Base-by-base conservation (phyloP, 768 basidiomycete species). In the Vararia minispora region DNA sequence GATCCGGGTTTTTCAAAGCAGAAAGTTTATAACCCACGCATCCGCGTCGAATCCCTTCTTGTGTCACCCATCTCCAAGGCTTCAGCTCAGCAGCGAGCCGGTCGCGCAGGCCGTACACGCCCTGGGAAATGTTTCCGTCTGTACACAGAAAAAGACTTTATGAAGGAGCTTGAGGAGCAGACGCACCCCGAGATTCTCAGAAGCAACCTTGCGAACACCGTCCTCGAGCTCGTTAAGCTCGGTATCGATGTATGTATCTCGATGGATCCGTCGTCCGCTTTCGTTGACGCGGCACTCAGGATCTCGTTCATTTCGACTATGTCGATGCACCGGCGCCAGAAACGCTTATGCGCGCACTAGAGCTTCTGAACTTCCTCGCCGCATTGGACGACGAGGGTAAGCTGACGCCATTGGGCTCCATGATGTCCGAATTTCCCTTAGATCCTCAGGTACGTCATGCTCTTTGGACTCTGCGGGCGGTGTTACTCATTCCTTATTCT, bases 351-450 rank as follows among this genome's bases (percentile, higher is more conserved):
- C 79, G 92, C 40, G 94, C 94, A 8, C 63, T 99, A 37, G 95
- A 98, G 57, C 61, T 97, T 25, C 69, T 99, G 33, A 94, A 98
- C 54, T 94, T 79, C 58, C 70, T 98, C 30, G 76, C 82, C 5
- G 94, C 92, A 1, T 65, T 99, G 43, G 90, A 98, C 52, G 91
- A 97, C 49, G 90, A 95, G 3, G 92, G 95, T 9, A 77, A 88
- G 36, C 58, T 99, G 41, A 98, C 95, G 1, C 60, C 77, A 0
- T 63, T 98, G 6, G 95, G 95, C 4, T 66, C 62, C 26, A 81
- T 89, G 43, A 97, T 98, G 94, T 94, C 95, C 0, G 90, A 97
- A 50, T 98, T 98, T 67, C 95, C 94, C 10, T 71, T 99, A n/a
- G 95, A 98, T 58, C 95, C 94, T 28, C 92, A 92, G 68, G 86